These are phyloP conservation scores for Beauveria medogensis DNA, from an alignment of 2,329 filamentous ascomycete genomes.

Conservation along the genomic window DNA sequence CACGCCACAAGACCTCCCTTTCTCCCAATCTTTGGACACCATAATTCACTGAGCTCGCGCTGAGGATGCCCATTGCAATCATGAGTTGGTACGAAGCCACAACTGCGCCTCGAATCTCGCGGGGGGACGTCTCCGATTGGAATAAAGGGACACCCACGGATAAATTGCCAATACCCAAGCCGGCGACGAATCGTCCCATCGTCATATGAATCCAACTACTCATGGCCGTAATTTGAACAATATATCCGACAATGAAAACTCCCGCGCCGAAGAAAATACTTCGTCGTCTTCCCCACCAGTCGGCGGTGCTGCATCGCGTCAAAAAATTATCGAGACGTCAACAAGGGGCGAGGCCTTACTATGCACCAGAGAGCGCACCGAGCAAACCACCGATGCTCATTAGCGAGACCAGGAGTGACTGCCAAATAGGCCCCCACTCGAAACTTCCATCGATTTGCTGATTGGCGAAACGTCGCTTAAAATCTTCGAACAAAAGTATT, in stretches of 20 bases:
- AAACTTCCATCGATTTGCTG: slow-evolving; percentile 29
- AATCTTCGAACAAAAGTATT: slow-evolving; percentile 44
- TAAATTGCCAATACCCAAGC: slow-evolving; percentile 59
- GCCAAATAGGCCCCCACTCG: slow-evolving; percentile 32
- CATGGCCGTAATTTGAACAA: slow-evolving; percentile 55
- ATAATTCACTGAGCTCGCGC: slow-evolving; percentile 47
- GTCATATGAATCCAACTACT: slow-evolving; percentile 57
- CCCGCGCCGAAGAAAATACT: slow-evolving; percentile 45
- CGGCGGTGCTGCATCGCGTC: slow-evolving; percentile 35
- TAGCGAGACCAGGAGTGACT: slow-evolving; percentile 47
- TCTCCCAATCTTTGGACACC: slow-evolving; percentile 37
- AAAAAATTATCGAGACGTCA: not conserved
- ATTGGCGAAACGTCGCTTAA: slow-evolving; percentile 47
- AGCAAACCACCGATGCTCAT: slow-evolving; percentile 48
- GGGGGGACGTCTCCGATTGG: slow-evolving; percentile 55
- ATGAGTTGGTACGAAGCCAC: slow-evolving; percentile 67
- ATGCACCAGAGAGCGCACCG: slow-evolving; percentile 45
- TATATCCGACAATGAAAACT: slow-evolving; percentile 55
- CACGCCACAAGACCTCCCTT: slow-evolving; percentile 47
- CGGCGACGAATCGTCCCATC: slow-evolving; percentile 57
- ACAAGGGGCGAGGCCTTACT: slow-evolving; percentile 19
- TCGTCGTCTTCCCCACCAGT: slow-evolving; percentile 49
- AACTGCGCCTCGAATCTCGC: slow-evolving; percentile 54
- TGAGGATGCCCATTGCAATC: slow-evolving; percentile 62
- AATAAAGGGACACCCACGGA: slow-evolving; percentile 61